Percentiles rank a stretch among this genome's conserved stretches.
Conservation (phyloP, 768 basidiomycete species). For the Mycena alexandri region DNA sequence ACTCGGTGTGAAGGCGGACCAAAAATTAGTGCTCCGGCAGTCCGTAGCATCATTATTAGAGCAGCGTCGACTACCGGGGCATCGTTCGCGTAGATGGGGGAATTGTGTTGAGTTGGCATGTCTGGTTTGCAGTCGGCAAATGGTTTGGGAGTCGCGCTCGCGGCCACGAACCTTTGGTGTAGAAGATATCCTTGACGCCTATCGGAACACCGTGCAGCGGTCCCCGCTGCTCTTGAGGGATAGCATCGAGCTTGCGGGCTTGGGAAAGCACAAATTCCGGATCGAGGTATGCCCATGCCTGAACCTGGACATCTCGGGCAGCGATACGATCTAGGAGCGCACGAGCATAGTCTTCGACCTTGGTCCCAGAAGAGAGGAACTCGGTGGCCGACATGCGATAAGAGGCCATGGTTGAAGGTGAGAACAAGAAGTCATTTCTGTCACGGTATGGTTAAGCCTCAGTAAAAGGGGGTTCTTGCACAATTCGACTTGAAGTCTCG, state of each 20-base stretch:
- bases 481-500: too few species aligned
- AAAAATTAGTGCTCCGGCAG: slow-evolving; percentile 36
- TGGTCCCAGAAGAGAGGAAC: slow-evolving; percentile 26
- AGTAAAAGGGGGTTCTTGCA: too few species aligned
- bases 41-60: slow-evolving; percentile 31
- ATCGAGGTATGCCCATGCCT: slow-evolving; percentile 34
- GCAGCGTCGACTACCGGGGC: slow-evolving; percentile 32
- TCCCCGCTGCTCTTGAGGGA: slow-evolving; percentile 29
- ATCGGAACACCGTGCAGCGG: slow-evolving; percentile 36
- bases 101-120: slow-evolving; percentile 40
- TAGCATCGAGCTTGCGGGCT: slow-evolving; percentile 31
- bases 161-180: slow-evolving; percentile 25
- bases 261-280: slow-evolving; percentile 31
- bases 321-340: slow-evolving; percentile 27
- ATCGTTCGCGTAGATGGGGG: slow-evolving; percentile 29
- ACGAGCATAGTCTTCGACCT: slow-evolving; percentile 22
- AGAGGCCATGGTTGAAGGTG: slow-evolving; percentile 5
- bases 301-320: slow-evolving; percentile 26
- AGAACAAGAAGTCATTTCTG: slow-evolving; percentile 3
- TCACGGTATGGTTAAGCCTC: too few species aligned
- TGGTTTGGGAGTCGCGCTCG: too few species aligned
- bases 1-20: slow-evolving; percentile 3
- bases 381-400: slow-evolving; percentile 24
- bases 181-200: slow-evolving; percentile 36
- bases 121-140: not conserved